Evolutionary conservation across 257 asterid genomes (phyloP), one percentile per base, ranked within the genome.

Genomic region (Perilla frutescens): DNA sequence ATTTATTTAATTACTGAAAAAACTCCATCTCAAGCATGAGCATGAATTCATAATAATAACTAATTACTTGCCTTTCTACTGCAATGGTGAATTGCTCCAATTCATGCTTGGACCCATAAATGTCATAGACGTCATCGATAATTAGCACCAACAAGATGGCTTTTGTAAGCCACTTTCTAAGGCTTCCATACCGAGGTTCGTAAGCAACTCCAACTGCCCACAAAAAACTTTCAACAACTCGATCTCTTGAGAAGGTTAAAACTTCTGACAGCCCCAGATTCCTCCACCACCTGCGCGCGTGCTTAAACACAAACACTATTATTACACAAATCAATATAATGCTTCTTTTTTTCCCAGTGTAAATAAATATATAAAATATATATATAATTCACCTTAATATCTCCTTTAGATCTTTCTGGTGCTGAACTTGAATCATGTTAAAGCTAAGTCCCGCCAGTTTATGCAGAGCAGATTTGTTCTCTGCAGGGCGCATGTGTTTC

Each of bases 101-200:
- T n/a, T 87, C 89, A 9, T 79, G 62, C 31, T 44, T 54, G 2
- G 89, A 74, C 57, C 88, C 96, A 47, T 89, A 89, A 48, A 84
- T 77, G 74, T 89, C 96, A 29, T 84, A 90, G 3, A 90, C 70
- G 70, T 88, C 96, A 73, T 90, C 96, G 14, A 86, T 72, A 29
- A 89, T 74, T 4, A 84, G 49, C 0, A 87, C 41, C 65, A 87
- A 60, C 37, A 77, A 34, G 3, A 85, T 78, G 50, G 79, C 81
- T 77, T 89, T 89, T 7, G 89, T 64, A 4, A 87, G 78, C 92
- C 90, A 87, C 68, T 74, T 89, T 71, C 92, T 75, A 10, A 85
- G 82, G 66, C 78, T 83, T 72, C 74, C 77, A 71, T 81, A 54
- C 57, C 80, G 83, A 45, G 83, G 79, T 49, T 87, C 90, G 15